phyloP scores from a whole-genome alignment of 2,329 filamentous ascomycete genomes.

The Polytolypa hystricis region DNA sequence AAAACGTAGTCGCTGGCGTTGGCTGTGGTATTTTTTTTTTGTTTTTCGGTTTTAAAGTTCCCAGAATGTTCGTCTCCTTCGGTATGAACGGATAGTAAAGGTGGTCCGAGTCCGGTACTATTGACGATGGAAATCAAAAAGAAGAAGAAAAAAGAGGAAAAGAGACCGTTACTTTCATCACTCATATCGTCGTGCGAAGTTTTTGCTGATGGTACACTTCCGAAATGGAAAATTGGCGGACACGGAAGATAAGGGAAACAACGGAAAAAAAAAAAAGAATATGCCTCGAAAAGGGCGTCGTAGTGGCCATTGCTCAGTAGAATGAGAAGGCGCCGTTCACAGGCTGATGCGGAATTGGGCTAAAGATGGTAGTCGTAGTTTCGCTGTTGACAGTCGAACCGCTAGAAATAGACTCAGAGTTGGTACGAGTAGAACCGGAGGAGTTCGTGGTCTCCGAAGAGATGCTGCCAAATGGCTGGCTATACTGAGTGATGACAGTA shows the following conservation, averaged over 20 bases:
- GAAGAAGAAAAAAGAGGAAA: neutral
- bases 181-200: conserved; percentile 4
- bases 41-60: no score
- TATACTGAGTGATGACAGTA: conserved; percentile 18
- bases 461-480: conserved; percentile 5
- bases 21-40: no score
- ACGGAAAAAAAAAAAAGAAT: neutral
- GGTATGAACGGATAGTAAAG: no score
- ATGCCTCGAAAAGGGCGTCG: no score
- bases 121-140: neutral
- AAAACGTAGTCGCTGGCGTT: no score
- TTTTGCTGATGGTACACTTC: neutral
- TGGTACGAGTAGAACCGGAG: neutral
- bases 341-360: conserved; percentile 19
- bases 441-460: conserved; percentile 3
- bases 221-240: neutral
- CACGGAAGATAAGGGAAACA: no score
- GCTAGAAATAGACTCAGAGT: conserved; percentile 4
- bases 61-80: no score
- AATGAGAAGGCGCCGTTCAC: conserved; percentile 3
- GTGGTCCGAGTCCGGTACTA: no score
- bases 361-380: conserved; percentile 22
- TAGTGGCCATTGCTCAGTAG: no score
- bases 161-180: conserved; percentile 2
- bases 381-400: conserved; percentile 6